phyloP scores from a whole-genome alignment of 805 yeast species.

The Candida insectorum region DNA sequence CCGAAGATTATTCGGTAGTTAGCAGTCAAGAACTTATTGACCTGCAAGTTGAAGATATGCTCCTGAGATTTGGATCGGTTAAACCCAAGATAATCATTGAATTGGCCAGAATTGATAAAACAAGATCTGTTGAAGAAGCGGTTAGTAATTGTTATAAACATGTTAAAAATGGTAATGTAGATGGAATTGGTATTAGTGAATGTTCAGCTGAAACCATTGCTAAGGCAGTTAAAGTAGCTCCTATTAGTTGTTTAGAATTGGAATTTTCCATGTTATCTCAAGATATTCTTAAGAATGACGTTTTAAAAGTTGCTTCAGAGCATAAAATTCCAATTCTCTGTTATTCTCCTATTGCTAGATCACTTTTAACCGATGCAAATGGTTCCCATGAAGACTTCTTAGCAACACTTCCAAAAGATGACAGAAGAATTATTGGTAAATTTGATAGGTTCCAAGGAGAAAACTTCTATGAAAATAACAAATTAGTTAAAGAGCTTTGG shows the following conservation, averaged over 20 bases:
- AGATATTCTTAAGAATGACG: slow-evolving; percentile 59
- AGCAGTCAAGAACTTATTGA: slow-evolving; percentile 48
- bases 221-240: slow-evolving; percentile 53
- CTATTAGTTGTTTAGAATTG: slow-evolving; percentile 66
- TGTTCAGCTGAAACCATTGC: slow-evolving; percentile 57
- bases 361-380: slow-evolving; percentile 64
- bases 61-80: slow-evolving; percentile 17
- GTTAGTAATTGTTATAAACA: slow-evolving; percentile 52
- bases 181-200: slow-evolving; percentile 73
- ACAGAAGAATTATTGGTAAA: slow-evolving; percentile 46
- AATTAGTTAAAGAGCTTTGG: slow-evolving; percentile 47
- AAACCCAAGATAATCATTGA: slow-evolving; percentile 52
- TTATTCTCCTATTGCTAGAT: slow-evolving; percentile 82
- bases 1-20: slow-evolving; percentile 38
- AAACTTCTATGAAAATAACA: slow-evolving; percentile 50
- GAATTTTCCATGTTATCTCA: slow-evolving; percentile 70
- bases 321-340: slow-evolving; percentile 64
- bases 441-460: slow-evolving; percentile 51
- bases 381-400: slow-evolving; percentile 25
- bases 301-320: slow-evolving; percentile 55
- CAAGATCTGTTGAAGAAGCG: slow-evolving; percentile 56
- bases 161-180: slow-evolving; percentile 60
- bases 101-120: slow-evolving; percentile 64
- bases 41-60: slow-evolving; percentile 46
- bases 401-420: slow-evolving; percentile 53